phyloP scores from a whole-genome alignment of 805 yeast species.

The Sugiyamaella mastotermitis region DNA sequence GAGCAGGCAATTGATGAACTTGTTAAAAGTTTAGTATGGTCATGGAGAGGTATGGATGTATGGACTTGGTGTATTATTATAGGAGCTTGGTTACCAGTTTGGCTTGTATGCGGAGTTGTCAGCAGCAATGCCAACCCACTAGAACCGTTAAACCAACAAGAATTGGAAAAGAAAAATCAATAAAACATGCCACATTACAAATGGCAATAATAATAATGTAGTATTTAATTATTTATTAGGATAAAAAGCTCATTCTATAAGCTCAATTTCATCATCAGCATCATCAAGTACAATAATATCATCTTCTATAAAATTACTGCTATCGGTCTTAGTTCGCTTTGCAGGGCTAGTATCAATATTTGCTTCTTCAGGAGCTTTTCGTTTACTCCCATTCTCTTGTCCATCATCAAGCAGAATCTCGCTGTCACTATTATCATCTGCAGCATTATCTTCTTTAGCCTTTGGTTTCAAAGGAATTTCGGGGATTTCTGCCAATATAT shows the following conservation, averaged over 20 bases:
- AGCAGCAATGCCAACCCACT: no score
- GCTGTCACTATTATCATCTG: not conserved
- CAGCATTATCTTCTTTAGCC: conserved; percentile 7
- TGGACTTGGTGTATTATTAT: conserved; percentile 81
- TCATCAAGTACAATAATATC: conserved; percentile 7
- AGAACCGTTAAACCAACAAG: no score
- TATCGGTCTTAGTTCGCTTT: no score
- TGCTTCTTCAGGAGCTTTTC: not conserved
- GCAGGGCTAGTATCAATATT: no score
- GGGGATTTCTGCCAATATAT: conserved; percentile 8
- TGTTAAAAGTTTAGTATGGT: conserved; percentile 47
- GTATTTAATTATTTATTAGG: no score
- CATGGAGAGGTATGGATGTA: conserved; percentile 64
- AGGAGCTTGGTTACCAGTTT: conserved; percentile 77
- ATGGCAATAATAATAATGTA: no score
- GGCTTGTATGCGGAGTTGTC: conserved; percentile 41
- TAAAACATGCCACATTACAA: no score
- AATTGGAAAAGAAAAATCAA: no score
- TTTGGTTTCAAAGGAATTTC: conserved; percentile 16
- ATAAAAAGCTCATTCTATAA: conserved; percentile 5
- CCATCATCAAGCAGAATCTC: conserved; percentile 1
- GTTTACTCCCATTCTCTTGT: not conserved
- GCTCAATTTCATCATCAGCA: conserved; percentile 17
- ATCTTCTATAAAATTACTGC: not conserved
- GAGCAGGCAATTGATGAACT: conserved; percentile 33